These are phyloP conservation scores for Boletus speciosus DNA, from an alignment of 768 basidiomycete species.

Conservation along the genomic window DNA sequence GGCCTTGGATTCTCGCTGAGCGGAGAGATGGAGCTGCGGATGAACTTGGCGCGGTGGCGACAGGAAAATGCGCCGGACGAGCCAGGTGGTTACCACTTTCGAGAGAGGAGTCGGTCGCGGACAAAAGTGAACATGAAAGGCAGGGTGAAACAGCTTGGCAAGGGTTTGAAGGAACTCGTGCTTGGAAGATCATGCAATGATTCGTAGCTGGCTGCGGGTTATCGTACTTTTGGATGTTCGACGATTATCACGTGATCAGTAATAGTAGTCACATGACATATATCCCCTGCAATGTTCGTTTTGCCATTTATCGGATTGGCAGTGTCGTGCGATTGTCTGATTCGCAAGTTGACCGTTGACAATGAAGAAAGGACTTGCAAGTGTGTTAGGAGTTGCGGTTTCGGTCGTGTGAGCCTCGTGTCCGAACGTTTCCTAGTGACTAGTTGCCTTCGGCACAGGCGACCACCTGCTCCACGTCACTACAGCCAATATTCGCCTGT, in stretches of 20 bases:
- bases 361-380: not conserved
- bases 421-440: not conserved
- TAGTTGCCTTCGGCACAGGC: not conserved
- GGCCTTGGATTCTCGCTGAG: conserved; percentile 51
- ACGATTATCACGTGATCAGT: conserved; percentile 2
- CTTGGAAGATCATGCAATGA: conserved; percentile 22
- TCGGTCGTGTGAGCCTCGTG: conserved; percentile 12
- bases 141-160: conserved; percentile 29
- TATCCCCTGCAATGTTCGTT: conserved; percentile 6
- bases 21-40: conserved; percentile 56
- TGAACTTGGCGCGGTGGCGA: conserved; percentile 46
- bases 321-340: not conserved
- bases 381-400: not conserved
- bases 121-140: conserved; percentile 21
- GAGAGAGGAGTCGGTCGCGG: conserved; percentile 23
- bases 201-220: not conserved
- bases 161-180: conserved; percentile 30
- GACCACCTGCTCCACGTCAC: not conserved
- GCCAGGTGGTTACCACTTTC: conserved; percentile 31
- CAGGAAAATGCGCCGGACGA: conserved; percentile 29
- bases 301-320: not conserved
- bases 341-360: not conserved
- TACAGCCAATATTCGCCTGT: not conserved
- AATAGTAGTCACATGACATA: conserved; percentile 8
- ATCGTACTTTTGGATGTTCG: not conserved